These are phyloP conservation scores for Skeletonema marinoi DNA, from an alignment of 108 stramenopile genomes.

Conservation along the genomic window DNA sequence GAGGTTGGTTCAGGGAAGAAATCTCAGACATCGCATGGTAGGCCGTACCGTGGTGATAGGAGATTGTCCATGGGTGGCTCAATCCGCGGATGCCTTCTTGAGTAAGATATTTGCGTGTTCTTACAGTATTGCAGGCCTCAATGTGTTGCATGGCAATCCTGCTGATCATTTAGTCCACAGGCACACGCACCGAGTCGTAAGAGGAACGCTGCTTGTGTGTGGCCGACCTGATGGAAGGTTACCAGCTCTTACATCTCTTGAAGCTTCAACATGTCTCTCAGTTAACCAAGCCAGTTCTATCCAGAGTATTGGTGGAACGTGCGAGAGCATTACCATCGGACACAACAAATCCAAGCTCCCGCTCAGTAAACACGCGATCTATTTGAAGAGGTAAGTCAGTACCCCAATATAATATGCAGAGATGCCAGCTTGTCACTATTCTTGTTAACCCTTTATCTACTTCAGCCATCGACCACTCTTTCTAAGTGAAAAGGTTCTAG, in stretches of 20 bases:
- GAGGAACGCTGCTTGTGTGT: slow-evolving; percentile 60
- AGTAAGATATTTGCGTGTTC: slow-evolving; percentile 67
- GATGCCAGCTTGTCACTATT: not conserved
- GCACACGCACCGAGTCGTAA: slow-evolving; percentile 63
- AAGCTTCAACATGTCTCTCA: slow-evolving; percentile 56
- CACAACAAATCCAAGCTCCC: slow-evolving; percentile 65
- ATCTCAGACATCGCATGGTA: slow-evolving; percentile 59
- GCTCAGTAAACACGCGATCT: slow-evolving; percentile 10
- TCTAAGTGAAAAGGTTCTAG: slow-evolving; percentile 50
- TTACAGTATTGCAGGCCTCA: slow-evolving; percentile 56
- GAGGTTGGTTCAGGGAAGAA: slow-evolving; percentile 50
- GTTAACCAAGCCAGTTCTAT: slow-evolving; percentile 62
- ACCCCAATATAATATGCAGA: not conserved
- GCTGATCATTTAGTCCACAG: slow-evolving; percentile 69
- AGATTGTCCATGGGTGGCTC: slow-evolving; percentile 65
- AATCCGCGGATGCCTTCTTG: slow-evolving; percentile 59
- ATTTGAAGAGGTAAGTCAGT: slow-evolving; percentile 1
- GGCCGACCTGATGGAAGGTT: slow-evolving; percentile 70
- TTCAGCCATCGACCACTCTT: slow-evolving; percentile 42
- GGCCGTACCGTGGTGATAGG: slow-evolving; percentile 73
- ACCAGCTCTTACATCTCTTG: slow-evolving; percentile 55
- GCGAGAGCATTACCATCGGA: slow-evolving; percentile 65
- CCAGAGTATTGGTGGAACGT: slow-evolving; percentile 43
- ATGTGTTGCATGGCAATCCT: slow-evolving; percentile 60
- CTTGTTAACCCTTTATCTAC: not conserved